These are phyloP conservation scores for Psilocybe sp. DNA, from an alignment of 768 basidiomycete genomes.

Conservation along the genomic window DNA sequence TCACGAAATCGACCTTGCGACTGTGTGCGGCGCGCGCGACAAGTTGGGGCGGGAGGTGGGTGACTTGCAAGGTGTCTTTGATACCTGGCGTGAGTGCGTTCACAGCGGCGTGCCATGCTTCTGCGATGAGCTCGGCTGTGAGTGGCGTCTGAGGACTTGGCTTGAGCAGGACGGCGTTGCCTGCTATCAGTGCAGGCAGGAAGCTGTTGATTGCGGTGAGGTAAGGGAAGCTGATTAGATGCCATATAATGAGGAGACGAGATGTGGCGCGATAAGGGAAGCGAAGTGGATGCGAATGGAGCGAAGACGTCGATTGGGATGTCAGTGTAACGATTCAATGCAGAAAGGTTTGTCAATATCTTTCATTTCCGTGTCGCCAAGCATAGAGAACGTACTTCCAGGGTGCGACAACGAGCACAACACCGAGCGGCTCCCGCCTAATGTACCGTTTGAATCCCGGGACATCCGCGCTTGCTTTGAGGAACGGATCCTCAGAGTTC, in stretches of 20 bases:
- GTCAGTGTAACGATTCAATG: no score
- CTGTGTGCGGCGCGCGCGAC: slow-evolving; percentile 52
- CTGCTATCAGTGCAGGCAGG: slow-evolving; percentile 86
- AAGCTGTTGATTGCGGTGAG: slow-evolving; percentile 89
- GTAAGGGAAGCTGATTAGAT: slow-evolving; percentile 70
- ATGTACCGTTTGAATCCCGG: slow-evolving; percentile 85
- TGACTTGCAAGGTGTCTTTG: slow-evolving; percentile 64
- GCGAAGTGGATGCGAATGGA: background rate
- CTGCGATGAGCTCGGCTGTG: slow-evolving; percentile 75
- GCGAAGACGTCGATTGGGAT: background rate
- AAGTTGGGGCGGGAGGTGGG: slow-evolving; percentile 68
- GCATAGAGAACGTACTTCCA: slow-evolving; percentile 72
- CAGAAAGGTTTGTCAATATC: background rate
- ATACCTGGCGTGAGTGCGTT: no score
- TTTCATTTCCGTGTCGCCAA: background rate
- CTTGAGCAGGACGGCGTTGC: slow-evolving; percentile 90
- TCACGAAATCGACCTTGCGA: slow-evolving; percentile 71
- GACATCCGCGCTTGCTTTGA: background rate
- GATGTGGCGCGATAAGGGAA: no score
- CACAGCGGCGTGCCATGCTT: slow-evolving; percentile 33
- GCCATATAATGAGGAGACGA: background rate
- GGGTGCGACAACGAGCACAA: slow-evolving; percentile 84
- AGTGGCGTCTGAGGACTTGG: slow-evolving; percentile 96
- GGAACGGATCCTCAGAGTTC: slow-evolving; percentile 25
- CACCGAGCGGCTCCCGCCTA: slow-evolving; percentile 79